These are phyloP conservation scores for Corymbia calophylla DNA, from an alignment of 441 rosid species.

Conservation along the genomic window DNA sequence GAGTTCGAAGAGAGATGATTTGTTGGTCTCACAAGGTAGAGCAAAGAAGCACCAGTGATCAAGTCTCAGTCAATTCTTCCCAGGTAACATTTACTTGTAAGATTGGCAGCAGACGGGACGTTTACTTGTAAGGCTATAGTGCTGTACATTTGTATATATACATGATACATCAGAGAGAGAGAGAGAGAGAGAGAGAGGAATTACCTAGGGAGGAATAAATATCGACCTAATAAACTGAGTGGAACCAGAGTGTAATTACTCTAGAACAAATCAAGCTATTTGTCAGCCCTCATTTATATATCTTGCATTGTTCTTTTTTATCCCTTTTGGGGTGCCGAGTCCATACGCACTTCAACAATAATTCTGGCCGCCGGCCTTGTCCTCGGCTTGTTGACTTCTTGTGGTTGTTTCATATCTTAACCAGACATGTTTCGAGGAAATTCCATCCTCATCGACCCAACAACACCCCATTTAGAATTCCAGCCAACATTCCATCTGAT, in stretches of 20 bases:
- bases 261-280: not conserved
- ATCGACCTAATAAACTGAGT: not conserved
- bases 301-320: not conserved
- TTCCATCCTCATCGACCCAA: not conserved
- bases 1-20: conserved; percentile 71
- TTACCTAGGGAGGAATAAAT: not conserved
- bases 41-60: conserved; percentile 85
- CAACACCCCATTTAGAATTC: not conserved
- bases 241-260: not conserved
- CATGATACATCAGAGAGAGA: not conserved
- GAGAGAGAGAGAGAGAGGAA: not conserved
- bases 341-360: not conserved
- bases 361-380: not conserved
- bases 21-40: conserved; percentile 65
- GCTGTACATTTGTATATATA: not conserved
- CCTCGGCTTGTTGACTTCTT: not conserved
- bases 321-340: not conserved
- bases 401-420: not conserved
- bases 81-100: not conserved
- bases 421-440: not conserved
- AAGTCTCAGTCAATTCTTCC: not conserved
- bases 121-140: not conserved
- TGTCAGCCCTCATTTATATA: not conserved
- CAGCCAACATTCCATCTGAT: not conserved
- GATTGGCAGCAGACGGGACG: not conserved